Conservation (phyloP, 2,329 filamentous ascomycete genomes). For the Aaosphaeria pasadenensis region DNA sequence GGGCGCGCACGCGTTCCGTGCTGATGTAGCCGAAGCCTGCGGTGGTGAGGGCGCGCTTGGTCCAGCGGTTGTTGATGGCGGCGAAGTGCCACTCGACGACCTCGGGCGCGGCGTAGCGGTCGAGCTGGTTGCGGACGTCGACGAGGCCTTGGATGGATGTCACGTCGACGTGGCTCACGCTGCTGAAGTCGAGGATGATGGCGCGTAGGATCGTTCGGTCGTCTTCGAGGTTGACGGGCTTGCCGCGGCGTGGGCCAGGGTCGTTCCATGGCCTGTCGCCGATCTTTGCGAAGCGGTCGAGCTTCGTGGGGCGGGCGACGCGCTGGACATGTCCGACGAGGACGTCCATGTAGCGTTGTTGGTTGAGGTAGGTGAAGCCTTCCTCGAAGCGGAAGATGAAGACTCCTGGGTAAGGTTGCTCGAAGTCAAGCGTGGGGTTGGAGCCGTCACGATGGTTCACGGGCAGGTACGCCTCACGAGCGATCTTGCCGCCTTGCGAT, state of each 20-base stretch:
- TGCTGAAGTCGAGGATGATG: slow-evolving; percentile 90
- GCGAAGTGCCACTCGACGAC: slow-evolving; percentile 93
- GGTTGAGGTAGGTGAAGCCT: slow-evolving; percentile 95
- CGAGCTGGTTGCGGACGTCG: slow-evolving; percentile 91
- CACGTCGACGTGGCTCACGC: slow-evolving; percentile 90
- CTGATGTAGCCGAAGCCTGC: slow-evolving; percentile 73
- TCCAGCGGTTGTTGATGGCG: slow-evolving; percentile 74
- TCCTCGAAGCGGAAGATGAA: slow-evolving; percentile 97
- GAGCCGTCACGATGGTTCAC: slow-evolving; percentile 85
- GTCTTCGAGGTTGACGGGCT: slow-evolving; percentile 47
- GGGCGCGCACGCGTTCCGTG: slow-evolving; percentile 46
- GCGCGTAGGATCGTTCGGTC: slow-evolving; percentile 72
- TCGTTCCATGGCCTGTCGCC: slow-evolving; percentile 92
- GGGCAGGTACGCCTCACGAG: slow-evolving; percentile 55
- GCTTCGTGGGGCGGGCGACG: slow-evolving; percentile 73
- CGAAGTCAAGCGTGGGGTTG: slow-evolving; percentile 78
- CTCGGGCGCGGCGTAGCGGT: slow-evolving; percentile 76
- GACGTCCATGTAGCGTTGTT: slow-evolving; percentile 81
- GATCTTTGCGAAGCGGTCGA: slow-evolving; percentile 56
- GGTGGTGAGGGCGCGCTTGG: background rate
- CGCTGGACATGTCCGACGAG: slow-evolving; percentile 43
- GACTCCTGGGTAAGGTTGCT: slow-evolving; percentile 82
- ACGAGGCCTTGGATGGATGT: slow-evolving; percentile 91
- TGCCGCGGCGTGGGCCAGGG: slow-evolving; percentile 66
- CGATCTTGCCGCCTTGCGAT: slow-evolving; percentile 3